Percentiles rank a stretch among this genome's conserved stretches.
phyloP scores from a whole-genome alignment of 768 basidiomycete genomes.

The Trichaptum fuscoviolaceum region DNA sequence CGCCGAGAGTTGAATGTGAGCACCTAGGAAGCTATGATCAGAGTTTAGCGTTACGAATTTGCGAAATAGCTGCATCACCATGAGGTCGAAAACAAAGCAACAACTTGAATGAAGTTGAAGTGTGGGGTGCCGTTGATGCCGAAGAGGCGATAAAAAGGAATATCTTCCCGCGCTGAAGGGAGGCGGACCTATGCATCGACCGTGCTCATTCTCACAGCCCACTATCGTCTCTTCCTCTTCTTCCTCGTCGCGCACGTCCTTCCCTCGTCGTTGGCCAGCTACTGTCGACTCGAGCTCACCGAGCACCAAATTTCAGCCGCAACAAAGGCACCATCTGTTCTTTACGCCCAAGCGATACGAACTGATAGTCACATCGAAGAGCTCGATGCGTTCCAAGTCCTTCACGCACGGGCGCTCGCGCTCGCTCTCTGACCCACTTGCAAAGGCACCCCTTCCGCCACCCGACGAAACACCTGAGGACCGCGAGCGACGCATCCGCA shows the following conservation, averaged over 20 bases:
- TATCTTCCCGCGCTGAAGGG: neutral
- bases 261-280: neutral
- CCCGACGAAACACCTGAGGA: constrained; percentile 64
- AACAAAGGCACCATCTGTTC: neutral
- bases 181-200: neutral
- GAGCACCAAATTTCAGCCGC: neutral
- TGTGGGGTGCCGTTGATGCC: neutral
- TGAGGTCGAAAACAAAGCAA: too few species aligned
- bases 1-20: too few species aligned
- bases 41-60: too few species aligned
- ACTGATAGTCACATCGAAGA: neutral
- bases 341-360: neutral
- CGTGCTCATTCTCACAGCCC: neutral
- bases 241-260: neutral
- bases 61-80: too few species aligned
- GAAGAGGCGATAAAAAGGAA: neutral
- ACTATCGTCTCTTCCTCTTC: neutral
- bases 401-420: constrained; percentile 15
- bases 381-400: constrained; percentile 5
- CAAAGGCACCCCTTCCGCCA: constrained; percentile 63
- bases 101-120: too few species aligned
- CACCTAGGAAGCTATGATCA: too few species aligned
- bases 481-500: constrained; percentile 57
- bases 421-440: constrained; percentile 65
- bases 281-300: neutral